Evolutionary conservation across 345 rosid species (phyloP), one percentile per base, ranked within the genome.

Genomic region (Garcia nutans): DNA sequence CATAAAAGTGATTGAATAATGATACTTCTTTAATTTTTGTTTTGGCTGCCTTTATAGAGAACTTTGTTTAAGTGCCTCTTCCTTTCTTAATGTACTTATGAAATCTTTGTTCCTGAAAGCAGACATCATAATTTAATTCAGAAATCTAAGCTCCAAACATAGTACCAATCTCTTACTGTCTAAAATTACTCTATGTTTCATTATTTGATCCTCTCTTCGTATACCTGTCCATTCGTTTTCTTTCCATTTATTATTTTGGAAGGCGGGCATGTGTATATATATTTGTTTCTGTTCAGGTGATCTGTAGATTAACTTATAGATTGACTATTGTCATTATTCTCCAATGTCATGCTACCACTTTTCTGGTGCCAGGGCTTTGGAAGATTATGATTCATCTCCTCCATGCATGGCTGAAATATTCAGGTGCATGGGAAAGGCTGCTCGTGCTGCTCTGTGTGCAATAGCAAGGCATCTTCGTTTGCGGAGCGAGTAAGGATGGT

Each of bases 361-460:
- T 37, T 42, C 74, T 80, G 71, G 17, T 82, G 68, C 70, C 71
- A 95, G 99, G 84, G 85, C 97, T 57, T 80, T 89, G 77, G 99
- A 93, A 84, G 97, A 95, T 84, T 85, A 90, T 83, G 98, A 92
- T 80, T 87, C 99, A 33, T 89, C 96, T 57, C 99, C 99, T 41
- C 97, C 99, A 3, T 95, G 99, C 82, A 91, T 93, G 98, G 90
- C 90, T 79, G 99, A 95, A 82, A 76, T 90, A 65, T 95, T 89
- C 77, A 81, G 92, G 87, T 88, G 96, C 70, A 88, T 95, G 96
- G 99, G 99, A 54, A 95, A 88, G 85, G 99, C 89, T 72, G 99
- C 99, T 82, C 91, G 99, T 65, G 90, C 93, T 80, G 90, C 92
- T 80, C 81, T 95, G 65, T 88, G 89, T 84, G 96, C 91, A 17